Conservation (phyloP, 176 grass and related monocot species). For the Lolium rigidum region DNA sequence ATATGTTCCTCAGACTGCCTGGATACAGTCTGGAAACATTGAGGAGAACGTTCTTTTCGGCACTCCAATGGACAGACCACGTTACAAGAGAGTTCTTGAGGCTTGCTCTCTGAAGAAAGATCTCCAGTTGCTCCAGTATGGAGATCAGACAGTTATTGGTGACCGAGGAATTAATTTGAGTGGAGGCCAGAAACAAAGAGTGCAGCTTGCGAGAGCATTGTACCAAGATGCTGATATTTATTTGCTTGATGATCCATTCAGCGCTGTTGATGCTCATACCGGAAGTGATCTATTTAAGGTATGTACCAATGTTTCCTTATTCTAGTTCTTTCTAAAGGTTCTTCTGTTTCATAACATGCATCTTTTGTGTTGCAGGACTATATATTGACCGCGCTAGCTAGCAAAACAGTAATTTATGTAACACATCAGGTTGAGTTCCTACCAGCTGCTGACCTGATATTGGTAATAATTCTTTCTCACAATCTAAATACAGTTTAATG, state of each 20-base stretch:
- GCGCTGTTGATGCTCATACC: slow-evolving; percentile 97
- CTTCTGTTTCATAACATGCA: slow-evolving; percentile 45
- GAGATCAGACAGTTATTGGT: slow-evolving; percentile 95
- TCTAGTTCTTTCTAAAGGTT: slow-evolving; percentile 15
- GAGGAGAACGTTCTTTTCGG: slow-evolving; percentile 98
- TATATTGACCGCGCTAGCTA: slow-evolving; percentile 75
- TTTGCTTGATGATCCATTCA: slow-evolving; percentile 99
- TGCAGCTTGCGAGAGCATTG: slow-evolving; percentile 93
- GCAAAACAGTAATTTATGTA: slow-evolving; percentile 92
- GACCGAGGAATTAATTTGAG: slow-evolving; percentile 99
- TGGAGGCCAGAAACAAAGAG: slow-evolving; percentile 98
- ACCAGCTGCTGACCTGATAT: slow-evolving; percentile 88
- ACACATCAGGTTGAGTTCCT: slow-evolving; percentile 99
- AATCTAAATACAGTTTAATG: neutral
- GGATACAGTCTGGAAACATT: slow-evolving; percentile 99
- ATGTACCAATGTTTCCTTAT: neutral
- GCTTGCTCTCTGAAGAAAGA: slow-evolving; percentile 98
- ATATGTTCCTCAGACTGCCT: slow-evolving; percentile 94
- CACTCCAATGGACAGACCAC: slow-evolving; percentile 72
- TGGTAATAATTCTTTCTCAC: slow-evolving; percentile 54
- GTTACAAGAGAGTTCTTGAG: slow-evolving; percentile 81
- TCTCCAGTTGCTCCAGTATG: slow-evolving; percentile 86
- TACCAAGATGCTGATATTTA: slow-evolving; percentile 99
- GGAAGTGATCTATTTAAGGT: slow-evolving; percentile 97
- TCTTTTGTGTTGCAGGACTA: slow-evolving; percentile 78